Evolutionary conservation across 805 yeast genomes (phyloP).

Genomic region (Candida koratica): DNA sequence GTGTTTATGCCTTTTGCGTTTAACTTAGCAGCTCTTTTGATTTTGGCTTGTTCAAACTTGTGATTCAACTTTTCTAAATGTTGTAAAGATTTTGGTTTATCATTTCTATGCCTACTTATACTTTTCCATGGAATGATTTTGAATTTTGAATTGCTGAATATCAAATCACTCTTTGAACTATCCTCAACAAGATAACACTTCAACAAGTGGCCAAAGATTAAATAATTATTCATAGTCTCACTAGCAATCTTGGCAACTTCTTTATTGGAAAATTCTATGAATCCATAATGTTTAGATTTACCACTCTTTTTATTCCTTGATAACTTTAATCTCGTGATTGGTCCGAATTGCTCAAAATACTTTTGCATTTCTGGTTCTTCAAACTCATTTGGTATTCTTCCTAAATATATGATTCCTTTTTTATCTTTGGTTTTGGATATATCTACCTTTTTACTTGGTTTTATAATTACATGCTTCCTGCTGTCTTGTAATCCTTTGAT

Average conservation of each 20-base stretch:
- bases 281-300: conserved; percentile 68
- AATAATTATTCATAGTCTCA: conserved; percentile 94
- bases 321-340: conserved; percentile 68
- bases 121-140: conserved; percentile 58
- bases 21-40: conserved; percentile 47
- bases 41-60: conserved; percentile 40
- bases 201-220: conserved; percentile 81
- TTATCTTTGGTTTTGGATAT: conserved; percentile 18
- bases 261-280: conserved; percentile 66
- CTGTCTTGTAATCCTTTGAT: conserved; percentile 17
- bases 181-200: conserved; percentile 57
- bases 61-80: conserved; percentile 54
- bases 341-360: conserved; percentile 91
- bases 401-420: conserved; percentile 78
- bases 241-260: conserved; percentile 86
- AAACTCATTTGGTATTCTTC: conserved; percentile 90
- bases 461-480: conserved; percentile 23
- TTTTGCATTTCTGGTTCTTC: conserved; percentile 73
- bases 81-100: conserved; percentile 52
- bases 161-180: conserved; percentile 53
- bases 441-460: conserved; percentile 16
- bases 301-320: conserved; percentile 91
- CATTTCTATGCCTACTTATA: conserved; percentile 50
- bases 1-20: conserved; percentile 53
- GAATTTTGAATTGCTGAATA: conserved; percentile 55